These are phyloP conservation scores for Quercus alba DNA, from an alignment of 306 rosid species.

Conservation along the genomic window DNA sequence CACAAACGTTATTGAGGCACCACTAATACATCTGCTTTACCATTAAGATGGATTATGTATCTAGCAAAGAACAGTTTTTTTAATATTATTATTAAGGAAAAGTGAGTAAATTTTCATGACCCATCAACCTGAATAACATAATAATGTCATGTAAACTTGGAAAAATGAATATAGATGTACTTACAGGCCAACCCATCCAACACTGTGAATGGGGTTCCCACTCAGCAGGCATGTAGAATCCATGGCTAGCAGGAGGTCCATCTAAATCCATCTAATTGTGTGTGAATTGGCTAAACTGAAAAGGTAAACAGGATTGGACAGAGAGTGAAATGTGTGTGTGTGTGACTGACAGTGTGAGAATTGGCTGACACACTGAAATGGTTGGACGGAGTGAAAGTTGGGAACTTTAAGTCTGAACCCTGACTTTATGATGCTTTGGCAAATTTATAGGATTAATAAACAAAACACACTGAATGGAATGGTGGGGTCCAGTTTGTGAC, in stretches of 20 bases:
- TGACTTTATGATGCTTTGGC: no score
- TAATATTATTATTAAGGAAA: neutral
- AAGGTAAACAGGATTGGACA: neutral
- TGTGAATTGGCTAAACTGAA: neutral
- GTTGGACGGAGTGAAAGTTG: no score
- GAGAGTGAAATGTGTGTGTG: no score
- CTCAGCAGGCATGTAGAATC: constrained; percentile 87
- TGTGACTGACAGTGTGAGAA: no score
- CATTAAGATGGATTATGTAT: neutral
- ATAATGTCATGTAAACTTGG: neutral
- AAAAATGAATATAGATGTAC: constrained; percentile 10
- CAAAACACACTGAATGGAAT: neutral
- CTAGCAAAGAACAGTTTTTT: neutral
- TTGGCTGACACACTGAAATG: no score
- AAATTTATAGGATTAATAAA: no score
- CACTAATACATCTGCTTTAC: neutral
- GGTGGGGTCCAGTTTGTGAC: neutral
- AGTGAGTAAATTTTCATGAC: neutral
- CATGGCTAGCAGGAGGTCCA: constrained; percentile 44
- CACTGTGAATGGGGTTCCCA: constrained; percentile 77
- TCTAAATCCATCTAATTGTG: constrained; percentile 35
- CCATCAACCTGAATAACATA: neutral
- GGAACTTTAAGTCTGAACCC: no score
- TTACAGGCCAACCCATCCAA: constrained; percentile 99
- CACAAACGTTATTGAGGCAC: no score